A percentile compares a stretch with the other conserved stretches of the same genome.
Conservation (phyloP, 768 basidiomycete genomes). For the Tephrocybe sp. region DNA sequence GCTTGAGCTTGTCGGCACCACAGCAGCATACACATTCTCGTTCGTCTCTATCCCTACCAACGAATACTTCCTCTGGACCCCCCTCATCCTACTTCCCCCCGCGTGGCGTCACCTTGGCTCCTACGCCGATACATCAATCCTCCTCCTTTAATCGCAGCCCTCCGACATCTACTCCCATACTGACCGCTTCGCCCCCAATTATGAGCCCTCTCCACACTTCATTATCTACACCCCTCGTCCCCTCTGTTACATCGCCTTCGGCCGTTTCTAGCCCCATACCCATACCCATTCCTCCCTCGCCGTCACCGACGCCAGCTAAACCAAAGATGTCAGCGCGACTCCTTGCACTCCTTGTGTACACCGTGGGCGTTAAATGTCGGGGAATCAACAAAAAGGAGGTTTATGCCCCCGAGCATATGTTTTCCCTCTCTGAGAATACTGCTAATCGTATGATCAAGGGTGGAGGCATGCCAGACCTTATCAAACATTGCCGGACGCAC, state of each 20-base stretch:
- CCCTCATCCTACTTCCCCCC: neutral
- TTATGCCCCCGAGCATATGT: constrained; percentile 86
- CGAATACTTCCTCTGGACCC: neutral
- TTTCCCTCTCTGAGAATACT: constrained; percentile 87
- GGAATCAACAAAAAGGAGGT: constrained; percentile 89
- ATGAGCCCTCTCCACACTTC: neutral
- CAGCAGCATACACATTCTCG: constrained; percentile 2
- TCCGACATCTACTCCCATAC: neutral
- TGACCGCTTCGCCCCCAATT: constrained; percentile 1
- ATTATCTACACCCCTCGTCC: neutral
- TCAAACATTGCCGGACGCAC: constrained; percentile 89
- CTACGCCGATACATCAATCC: neutral
- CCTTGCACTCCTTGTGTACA: constrained; percentile 86
- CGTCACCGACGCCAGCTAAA: constrained; percentile 36
- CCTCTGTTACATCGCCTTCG: neutral
- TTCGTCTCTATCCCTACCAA: constrained; percentile 2
- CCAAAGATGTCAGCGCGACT: constrained; percentile 76
- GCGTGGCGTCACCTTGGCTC: constrained; percentile 1
- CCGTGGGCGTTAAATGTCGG: constrained; percentile 92
- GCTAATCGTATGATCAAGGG: constrained; percentile 75
- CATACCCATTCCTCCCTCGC: constrained; percentile 1
- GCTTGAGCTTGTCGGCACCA: constrained; percentile 8
- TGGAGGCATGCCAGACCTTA: constrained; percentile 39
- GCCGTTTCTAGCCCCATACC: constrained; percentile 10
- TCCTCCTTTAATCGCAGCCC: neutral